Conservation (phyloP, 345 rosid genomes). For the Eucalyptus erythrocorys region DNA sequence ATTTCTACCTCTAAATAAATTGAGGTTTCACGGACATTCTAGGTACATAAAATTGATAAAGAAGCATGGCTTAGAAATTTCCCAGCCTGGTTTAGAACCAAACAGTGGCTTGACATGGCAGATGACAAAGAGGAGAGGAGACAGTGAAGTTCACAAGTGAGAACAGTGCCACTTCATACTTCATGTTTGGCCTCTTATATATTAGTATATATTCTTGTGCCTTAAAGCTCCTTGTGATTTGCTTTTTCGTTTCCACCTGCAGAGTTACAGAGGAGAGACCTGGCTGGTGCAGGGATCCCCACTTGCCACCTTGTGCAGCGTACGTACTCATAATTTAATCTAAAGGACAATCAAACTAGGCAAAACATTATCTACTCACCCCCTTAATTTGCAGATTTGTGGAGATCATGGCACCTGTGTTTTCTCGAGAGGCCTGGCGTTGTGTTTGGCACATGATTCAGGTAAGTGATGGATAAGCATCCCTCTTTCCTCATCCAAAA, state of each 20-base stretch:
- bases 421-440: constrained; percentile 90
- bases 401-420: constrained; percentile 97
- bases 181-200: background rate
- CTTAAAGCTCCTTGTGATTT: background rate
- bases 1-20: background rate
- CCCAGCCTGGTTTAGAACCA: constrained; percentile 94
- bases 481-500: background rate
- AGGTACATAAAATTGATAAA: constrained; percentile 69
- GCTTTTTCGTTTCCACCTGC: background rate
- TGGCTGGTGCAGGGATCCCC: constrained; percentile 75
- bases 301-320: constrained; percentile 97
- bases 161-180: background rate
- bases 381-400: constrained; percentile 50
- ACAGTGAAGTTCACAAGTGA: constrained; percentile 87
- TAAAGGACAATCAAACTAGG: background rate
- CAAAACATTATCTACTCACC: background rate
- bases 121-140: constrained; percentile 82
- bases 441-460: constrained; percentile 98
- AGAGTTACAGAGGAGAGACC: constrained; percentile 74
- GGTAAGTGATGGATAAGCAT: constrained; percentile 10
- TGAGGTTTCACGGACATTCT: background rate
- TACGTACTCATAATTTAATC: constrained; percentile 18
- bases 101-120: constrained; percentile 77
- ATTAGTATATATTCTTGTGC: background rate
- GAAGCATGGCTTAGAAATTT: constrained; percentile 84